A percentile compares a stretch with the other conserved stretches of the same genome.
Evolutionary conservation across 805 yeast species (phyloP).

Genomic region (Suhomyces emberorum): DNA sequence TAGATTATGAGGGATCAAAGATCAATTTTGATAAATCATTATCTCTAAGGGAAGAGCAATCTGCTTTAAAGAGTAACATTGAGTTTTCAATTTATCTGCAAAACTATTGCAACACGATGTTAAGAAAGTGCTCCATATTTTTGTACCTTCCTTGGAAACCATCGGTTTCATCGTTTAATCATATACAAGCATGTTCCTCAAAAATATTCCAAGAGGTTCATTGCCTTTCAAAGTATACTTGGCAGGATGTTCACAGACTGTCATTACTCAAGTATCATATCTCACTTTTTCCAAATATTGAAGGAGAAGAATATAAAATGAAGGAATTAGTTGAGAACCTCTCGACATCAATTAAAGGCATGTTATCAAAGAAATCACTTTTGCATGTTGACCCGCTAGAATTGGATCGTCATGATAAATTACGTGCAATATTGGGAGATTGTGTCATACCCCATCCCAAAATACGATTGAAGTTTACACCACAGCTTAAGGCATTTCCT

Average conservation of each 20-base stretch:
- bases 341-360: constrained; percentile 1
- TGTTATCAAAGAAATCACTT: constrained; percentile 2
- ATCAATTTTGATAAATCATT: not conserved
- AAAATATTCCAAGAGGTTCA: constrained; percentile 5
- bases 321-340: constrained; percentile 9
- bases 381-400: constrained; percentile 4
- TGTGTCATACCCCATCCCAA: not conserved
- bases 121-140: constrained; percentile 10
- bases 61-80: too few species aligned
- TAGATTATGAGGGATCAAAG: not conserved
- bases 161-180: not conserved
- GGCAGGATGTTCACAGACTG: constrained; percentile 6
- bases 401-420: not conserved
- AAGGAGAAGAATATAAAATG: constrained; percentile 7
- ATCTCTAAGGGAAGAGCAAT: too few species aligned
- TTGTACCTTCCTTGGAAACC: constrained; percentile 20
- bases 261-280: constrained; percentile 14
- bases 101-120: constrained; percentile 17
- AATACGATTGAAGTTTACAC: constrained; percentile 4
- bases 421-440: constrained; percentile 5
- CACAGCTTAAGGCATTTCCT: constrained; percentile 1
- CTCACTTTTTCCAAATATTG: constrained; percentile 15
- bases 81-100: too few species aligned
- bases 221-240: constrained; percentile 6
- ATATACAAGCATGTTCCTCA: constrained; percentile 5